Evolutionary conservation across 2,329 filamentous ascomycete species (phyloP).

Genomic region (Diaporthe sp.): DNA sequence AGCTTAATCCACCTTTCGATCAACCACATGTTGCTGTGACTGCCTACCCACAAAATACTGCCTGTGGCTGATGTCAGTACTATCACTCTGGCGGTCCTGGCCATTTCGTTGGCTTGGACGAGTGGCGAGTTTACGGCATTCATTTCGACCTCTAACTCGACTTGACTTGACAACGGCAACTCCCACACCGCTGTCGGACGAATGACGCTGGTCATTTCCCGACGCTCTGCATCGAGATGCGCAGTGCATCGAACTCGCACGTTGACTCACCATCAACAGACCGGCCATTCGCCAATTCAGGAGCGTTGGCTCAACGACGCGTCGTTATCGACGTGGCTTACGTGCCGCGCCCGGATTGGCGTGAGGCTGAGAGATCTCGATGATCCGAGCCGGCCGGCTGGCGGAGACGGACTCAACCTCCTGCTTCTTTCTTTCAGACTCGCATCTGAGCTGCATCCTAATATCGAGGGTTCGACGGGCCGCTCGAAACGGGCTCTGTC

Average conservation of each 20-base stretch:
- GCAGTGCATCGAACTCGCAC: background rate
- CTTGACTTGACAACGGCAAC: background rate
- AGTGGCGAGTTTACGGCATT: background rate
- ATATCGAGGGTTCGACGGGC: conserved; percentile 18
- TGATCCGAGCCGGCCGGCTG: background rate
- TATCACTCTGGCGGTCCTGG: background rate
- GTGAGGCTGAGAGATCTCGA: conserved; percentile 9
- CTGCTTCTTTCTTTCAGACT: background rate
- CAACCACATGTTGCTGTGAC: background rate
- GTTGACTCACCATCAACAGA: background rate
- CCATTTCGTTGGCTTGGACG: background rate
- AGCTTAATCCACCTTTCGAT: conserved; percentile 6
- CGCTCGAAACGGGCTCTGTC: background rate
- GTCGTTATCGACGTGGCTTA: conserved; percentile 6
- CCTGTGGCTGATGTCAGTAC: conserved; percentile 14
- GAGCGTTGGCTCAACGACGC: conserved; percentile 26
- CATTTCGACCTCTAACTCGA: background rate
- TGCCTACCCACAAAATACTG: background rate
- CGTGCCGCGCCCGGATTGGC: conserved; percentile 27
- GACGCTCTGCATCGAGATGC: conserved; percentile 15
- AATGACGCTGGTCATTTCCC: conserved; percentile 9
- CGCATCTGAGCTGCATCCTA: conserved; percentile 5
- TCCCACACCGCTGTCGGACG: background rate
- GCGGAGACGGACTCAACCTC: background rate
- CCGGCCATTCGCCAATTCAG: background rate